Evolutionary conservation across 2,329 filamentous ascomycete species (phyloP), one percentile per base, ranked within the genome.

Genomic region (Exophiala xenobiotica): DNA sequence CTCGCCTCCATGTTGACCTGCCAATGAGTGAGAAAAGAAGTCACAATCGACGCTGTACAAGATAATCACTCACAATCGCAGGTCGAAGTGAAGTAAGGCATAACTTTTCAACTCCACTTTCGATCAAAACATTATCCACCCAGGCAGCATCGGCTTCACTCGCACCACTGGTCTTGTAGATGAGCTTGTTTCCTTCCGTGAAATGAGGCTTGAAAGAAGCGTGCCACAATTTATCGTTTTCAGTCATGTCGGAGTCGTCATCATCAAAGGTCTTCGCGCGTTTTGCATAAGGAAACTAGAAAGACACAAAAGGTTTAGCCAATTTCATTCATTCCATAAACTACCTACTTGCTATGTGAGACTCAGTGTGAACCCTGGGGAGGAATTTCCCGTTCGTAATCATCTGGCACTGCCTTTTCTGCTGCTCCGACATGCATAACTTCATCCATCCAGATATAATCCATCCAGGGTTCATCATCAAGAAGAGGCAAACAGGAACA

Each of bases 261-360:
- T 86, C 80, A 37, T 57, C 49, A 81, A 82, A 79, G 31, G 81
- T 82, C 65, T 91, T 90, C 58, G 84, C 75, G 71, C 84, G 83
- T 74, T 90, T 88, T 68, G 88, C 80, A 74, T 93, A 93, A 46
- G 90, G 90, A 82, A 86, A 95, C 90, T 95, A 82, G 65, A 57
- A 42, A 40, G 31, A 70, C 60, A 61, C 66, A 63, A 57, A 61
- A 57, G 61, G 64, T 54, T 69, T 73, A 66, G 71, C 65, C 67
- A 67, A 65, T 64, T 64, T 59, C 61, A 67, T 63, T 60, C 67
- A 69, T 71, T 71, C 68, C 65, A 68, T 66, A 62, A 54, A 59
- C 61, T 64, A 65, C 57, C 65, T 75, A 75, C 63, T 64, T 74
- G 74, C 70, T 67, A 54, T 55, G 49, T 42, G 44, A 18, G 29